These are phyloP conservation scores for Stachybotrys echinatus DNA, from an alignment of 2,329 filamentous ascomycete genomes.

Conservation along the genomic window DNA sequence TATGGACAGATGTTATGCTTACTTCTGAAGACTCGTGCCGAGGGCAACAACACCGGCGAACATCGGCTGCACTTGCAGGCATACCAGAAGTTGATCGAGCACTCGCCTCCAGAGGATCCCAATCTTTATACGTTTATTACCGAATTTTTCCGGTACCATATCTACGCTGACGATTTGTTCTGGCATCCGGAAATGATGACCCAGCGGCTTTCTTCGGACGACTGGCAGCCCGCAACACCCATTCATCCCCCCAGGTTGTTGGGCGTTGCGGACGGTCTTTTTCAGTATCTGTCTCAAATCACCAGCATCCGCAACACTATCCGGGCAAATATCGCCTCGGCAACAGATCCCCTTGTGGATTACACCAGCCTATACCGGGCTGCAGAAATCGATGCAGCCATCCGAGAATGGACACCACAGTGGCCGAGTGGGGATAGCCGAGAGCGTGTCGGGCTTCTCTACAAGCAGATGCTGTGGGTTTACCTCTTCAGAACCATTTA, in stretches of 20 bases:
- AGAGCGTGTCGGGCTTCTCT: slow-evolving; percentile 50
- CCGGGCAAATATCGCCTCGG: slow-evolving; percentile 56
- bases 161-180: slow-evolving; percentile 58
- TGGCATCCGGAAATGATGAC: slow-evolving; percentile 36
- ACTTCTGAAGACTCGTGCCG: slow-evolving; percentile 51
- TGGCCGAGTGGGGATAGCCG: slow-evolving; percentile 55
- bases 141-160: slow-evolving; percentile 83
- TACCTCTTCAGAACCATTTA: slow-evolving; percentile 59
- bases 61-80: slow-evolving; percentile 76
- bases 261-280: slow-evolving; percentile 77
- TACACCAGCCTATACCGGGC: slow-evolving; percentile 69
- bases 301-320: slow-evolving; percentile 72
- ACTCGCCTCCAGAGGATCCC: slow-evolving; percentile 55
- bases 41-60: slow-evolving; percentile 55
- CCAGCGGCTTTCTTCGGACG: slow-evolving; percentile 33
- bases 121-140: slow-evolving; percentile 61
- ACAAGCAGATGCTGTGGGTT: slow-evolving; percentile 63
- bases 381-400: slow-evolving; percentile 68
- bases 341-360: slow-evolving; percentile 64
- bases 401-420: slow-evolving; percentile 67
- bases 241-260: slow-evolving; percentile 56
- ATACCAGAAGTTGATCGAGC: slow-evolving; percentile 66
- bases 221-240: slow-evolving; percentile 34
- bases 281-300: slow-evolving; percentile 73
- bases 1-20: slow-evolving; percentile 62